Base-by-base conservation (phyloP, 495 filamentous ascomycete species). In the Talaromyces ruber region DNA sequence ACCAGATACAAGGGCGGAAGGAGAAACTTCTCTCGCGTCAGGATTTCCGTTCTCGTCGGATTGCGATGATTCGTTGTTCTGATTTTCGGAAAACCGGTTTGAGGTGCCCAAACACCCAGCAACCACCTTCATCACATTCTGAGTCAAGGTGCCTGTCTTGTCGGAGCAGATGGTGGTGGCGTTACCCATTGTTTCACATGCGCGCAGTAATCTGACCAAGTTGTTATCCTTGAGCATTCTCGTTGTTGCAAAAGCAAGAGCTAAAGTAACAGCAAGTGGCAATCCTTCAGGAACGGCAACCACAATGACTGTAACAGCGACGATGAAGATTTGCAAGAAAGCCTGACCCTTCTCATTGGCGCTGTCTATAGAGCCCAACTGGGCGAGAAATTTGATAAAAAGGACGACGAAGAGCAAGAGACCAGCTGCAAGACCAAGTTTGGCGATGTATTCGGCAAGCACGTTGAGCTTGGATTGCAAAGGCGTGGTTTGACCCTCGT, bases 121-220 rank as follows among this genome's bases (percentile, higher is more conserved):
- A 60, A 95, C 90, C 8, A 92, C 88, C 34, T 84, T 87, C 92
- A 96, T 96, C 76, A 90, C 91, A 67, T 96, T 96, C 71, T 93
- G 87, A 0, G 91, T 94, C n/a, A 98, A 78, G 2, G 93, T 98
- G 60, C 93, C 93, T 0, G 93, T 98, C 72, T 98, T 98, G 76
- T 98, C 93, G 3, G 93, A 96, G 74, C 93, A 98, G 55, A 98
- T 90, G 1, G 91, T 93, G 0, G 93, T 96, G 4, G 93, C 93
- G 72, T 97, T 97, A 24, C 93, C 93, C 93, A 98, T 98, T n/a
- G 93, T 95, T 72, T 98, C 93, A 72, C 93, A 98, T 51, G 93
- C 93, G 66, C 91, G 87, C 43, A 98, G 79, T 60, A 93, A 83
- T 28, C 93, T 90, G 57, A 98, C 93, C 55, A 98, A 73, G 64